Conservation (phyloP, 2,329 filamentous ascomycete genomes). For the Bipolaris oryzae region DNA sequence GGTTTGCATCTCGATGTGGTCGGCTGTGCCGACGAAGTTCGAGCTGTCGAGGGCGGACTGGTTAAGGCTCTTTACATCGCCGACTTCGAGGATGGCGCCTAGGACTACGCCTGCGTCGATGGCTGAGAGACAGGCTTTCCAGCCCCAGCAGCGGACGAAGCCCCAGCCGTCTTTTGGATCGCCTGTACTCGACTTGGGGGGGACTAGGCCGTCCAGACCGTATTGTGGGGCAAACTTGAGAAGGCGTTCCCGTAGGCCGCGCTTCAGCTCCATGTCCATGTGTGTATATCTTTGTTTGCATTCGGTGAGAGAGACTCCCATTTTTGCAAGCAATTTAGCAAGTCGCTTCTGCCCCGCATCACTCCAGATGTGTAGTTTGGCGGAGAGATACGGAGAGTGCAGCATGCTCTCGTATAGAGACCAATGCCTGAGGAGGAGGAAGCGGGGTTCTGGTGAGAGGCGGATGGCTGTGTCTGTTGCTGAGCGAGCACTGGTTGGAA, state of each 20-base stretch:
- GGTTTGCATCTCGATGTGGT: slow-evolving; percentile 32
- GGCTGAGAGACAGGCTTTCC: slow-evolving; percentile 91
- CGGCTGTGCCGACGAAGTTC: slow-evolving; percentile 37
- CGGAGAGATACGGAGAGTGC: slow-evolving; percentile 92
- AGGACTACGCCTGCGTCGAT: slow-evolving; percentile 94
- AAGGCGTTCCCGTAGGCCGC: slow-evolving; percentile 80
- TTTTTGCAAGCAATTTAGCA: slow-evolving; percentile 94
- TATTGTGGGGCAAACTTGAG: slow-evolving; percentile 92
- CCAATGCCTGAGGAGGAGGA: slow-evolving; percentile 93
- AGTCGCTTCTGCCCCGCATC: slow-evolving; percentile 86
- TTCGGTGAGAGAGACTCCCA: slow-evolving; percentile 93
- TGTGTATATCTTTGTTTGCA: slow-evolving; percentile 96
- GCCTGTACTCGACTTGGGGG: slow-evolving; percentile 65
- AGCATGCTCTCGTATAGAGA: slow-evolving; percentile 98
- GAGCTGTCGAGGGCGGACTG: slow-evolving; percentile 40
- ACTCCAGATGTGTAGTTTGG: slow-evolving; percentile 91
- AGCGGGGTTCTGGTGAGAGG: slow-evolving; percentile 89
- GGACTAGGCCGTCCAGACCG: slow-evolving; percentile 91
- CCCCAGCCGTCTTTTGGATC: slow-evolving; percentile 91
- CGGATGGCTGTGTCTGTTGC: slow-evolving; percentile 92
- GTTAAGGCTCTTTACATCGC: slow-evolving; percentile 59
- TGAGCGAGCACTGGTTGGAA: slow-evolving; percentile 84
- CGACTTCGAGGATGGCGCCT: slow-evolving; percentile 90
- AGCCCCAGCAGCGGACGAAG: slow-evolving; percentile 96
- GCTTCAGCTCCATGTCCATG: slow-evolving; percentile 97